These are phyloP conservation scores for Microdochium paspali DNA, from an alignment of 2,329 filamentous ascomycete genomes.

Conservation along the genomic window DNA sequence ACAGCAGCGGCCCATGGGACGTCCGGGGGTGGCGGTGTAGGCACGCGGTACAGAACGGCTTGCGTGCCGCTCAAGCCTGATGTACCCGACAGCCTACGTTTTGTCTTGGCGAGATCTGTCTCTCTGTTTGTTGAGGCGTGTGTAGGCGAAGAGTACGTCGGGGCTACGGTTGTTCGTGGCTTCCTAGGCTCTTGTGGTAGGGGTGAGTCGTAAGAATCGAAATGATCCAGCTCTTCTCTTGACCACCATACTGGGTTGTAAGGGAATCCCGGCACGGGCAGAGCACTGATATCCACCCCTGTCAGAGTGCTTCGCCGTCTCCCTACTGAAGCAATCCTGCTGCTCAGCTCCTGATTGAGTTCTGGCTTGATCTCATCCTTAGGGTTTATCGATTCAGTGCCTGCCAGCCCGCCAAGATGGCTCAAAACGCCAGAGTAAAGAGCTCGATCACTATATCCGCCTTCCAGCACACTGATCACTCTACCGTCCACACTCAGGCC, in stretches of 20 bases:
- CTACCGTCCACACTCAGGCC: slow-evolving; percentile 70
- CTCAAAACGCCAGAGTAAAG: slow-evolving; percentile 81
- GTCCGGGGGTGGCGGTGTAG: slow-evolving; percentile 66
- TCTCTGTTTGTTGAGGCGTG: slow-evolving; percentile 80
- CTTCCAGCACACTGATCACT: slow-evolving; percentile 88
- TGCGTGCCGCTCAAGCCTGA: slow-evolving; percentile 27
- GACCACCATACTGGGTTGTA: slow-evolving; percentile 71
- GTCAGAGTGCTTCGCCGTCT: slow-evolving; percentile 19
- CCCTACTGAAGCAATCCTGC: slow-evolving; percentile 33
- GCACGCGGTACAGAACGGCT: slow-evolving; percentile 26
- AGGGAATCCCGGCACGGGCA: slow-evolving; percentile 23
- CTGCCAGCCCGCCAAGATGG: slow-evolving; percentile 75
- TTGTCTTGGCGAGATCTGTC: slow-evolving; percentile 55
- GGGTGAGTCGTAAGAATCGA: slow-evolving; percentile 53
- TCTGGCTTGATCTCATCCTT: slow-evolving; percentile 30
- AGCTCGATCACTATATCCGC: slow-evolving; percentile 90
- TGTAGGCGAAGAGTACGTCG: slow-evolving; percentile 80
- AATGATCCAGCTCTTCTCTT: slow-evolving; percentile 50
- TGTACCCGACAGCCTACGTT: slow-evolving; percentile 52
- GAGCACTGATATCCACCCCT: slow-evolving; percentile 15
- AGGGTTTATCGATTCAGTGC: slow-evolving; percentile 32
- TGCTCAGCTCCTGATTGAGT: slow-evolving; percentile 49
- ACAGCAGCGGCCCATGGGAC: slow-evolving; percentile 81
- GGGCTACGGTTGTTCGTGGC: slow-evolving; percentile 43
- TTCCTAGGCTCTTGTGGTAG: slow-evolving; percentile 41